Percentiles rank a stretch among this genome's conserved stretches.
phyloP scores from a whole-genome alignment of 1,139 yeast genomes.

The Magnusiomyces tetraspermus region DNA sequence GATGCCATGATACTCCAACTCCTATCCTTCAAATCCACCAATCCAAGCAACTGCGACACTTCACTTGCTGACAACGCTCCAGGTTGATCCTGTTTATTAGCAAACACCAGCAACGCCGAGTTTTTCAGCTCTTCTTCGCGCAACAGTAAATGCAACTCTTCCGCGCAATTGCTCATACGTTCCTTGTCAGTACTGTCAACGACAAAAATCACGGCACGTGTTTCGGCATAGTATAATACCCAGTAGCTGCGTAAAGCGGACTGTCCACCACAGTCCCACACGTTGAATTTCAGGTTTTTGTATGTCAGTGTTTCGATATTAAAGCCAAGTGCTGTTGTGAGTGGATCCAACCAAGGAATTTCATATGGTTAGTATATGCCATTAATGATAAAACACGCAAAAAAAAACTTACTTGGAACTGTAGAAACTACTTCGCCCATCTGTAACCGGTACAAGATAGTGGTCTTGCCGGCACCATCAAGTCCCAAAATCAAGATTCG shows the following conservation, averaged over 20 bases:
- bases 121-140: slow-evolving; percentile 86
- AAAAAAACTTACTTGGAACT: slow-evolving; percentile 52
- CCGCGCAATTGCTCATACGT: slow-evolving; percentile 76
- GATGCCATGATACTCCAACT: slow-evolving; percentile 98
- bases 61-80: slow-evolving; percentile 94
- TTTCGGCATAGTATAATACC: slow-evolving; percentile 94
- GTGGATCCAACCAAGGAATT: no score
- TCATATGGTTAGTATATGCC: no score
- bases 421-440: slow-evolving; percentile 92
- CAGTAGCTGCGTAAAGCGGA: slow-evolving; percentile 95
- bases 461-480: slow-evolving; percentile 98
- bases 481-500: slow-evolving; percentile 85
- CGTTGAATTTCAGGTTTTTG: slow-evolving; percentile 81
- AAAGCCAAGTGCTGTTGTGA: slow-evolving; percentile 69
- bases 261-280: slow-evolving; percentile 93
- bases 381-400: slow-evolving; percentile 7
- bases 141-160: slow-evolving; percentile 85
- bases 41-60: slow-evolving; percentile 75
- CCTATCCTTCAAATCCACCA: slow-evolving; percentile 86
- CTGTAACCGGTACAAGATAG: slow-evolving; percentile 82
- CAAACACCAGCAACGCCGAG: slow-evolving; percentile 76
- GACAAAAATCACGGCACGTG: slow-evolving; percentile 93
- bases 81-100: slow-evolving; percentile 90
- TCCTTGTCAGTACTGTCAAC: slow-evolving; percentile 96
- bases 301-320: slow-evolving; percentile 90